Conservation (phyloP, 805 yeast genomes). For the Torulaspora quercuum region DNA sequence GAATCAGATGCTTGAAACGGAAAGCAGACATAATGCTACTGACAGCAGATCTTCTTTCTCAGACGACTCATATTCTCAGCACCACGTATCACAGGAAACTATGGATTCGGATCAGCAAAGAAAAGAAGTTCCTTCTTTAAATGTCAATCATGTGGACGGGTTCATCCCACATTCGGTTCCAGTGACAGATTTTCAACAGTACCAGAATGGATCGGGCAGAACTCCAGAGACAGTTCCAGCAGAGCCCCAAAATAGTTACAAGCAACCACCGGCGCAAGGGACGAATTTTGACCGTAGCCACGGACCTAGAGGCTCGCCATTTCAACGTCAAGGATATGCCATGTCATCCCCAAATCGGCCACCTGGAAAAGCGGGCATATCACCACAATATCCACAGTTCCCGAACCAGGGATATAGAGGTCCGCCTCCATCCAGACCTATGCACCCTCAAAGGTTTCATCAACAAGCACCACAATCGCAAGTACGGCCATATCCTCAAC, state of each 20-base stretch:
- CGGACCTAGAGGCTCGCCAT: background rate
- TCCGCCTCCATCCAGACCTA: slow-evolving; percentile 6
- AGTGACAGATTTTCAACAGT: slow-evolving; percentile 7
- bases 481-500: slow-evolving; percentile 8
- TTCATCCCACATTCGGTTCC: slow-evolving; percentile 10
- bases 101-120: slow-evolving; percentile 1
- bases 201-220: slow-evolving; percentile 3
- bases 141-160: background rate
- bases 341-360: slow-evolving; percentile 2
- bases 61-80: slow-evolving; percentile 1
- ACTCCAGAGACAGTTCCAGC: too few relatives aligned
- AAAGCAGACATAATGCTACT: slow-evolving; percentile 30
- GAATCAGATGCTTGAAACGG: slow-evolving; percentile 29
- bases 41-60: slow-evolving; percentile 10
- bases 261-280: slow-evolving; percentile 6
- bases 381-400: slow-evolving; percentile 9
- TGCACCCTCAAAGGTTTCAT: slow-evolving; percentile 13
- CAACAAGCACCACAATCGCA: slow-evolving; percentile 9
- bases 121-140: background rate
- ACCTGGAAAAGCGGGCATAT: slow-evolving; percentile 1
- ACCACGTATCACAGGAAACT: background rate
- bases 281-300: background rate
- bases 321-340: slow-evolving; percentile 4
- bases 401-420: slow-evolving; percentile 5
- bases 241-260: slow-evolving; percentile 2